Base-by-base conservation (phyloP, 139 green algal genomes). In the Tetradesmus obliquus region DNA sequence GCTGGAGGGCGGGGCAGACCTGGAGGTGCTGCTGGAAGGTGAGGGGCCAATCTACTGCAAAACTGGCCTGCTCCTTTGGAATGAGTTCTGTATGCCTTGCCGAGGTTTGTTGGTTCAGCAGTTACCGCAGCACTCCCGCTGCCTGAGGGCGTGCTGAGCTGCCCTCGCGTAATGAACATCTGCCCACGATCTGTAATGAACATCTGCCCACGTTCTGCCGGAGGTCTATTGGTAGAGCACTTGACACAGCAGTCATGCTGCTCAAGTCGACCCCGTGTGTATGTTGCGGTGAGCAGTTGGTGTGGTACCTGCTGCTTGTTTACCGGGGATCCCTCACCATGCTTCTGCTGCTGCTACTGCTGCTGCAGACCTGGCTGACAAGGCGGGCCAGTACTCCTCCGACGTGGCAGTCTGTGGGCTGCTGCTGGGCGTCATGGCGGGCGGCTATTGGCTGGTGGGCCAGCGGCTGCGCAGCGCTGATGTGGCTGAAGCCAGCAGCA, bases 1-100 rank as follows among this genome's bases (percentile, higher is more conserved):
- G 92, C 94, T 99, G 92, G 84, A 94, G 0, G 92, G 86, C 53
- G 95, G 96, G 6, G 92, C 82, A 22, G 89, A 95, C 88, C 79
- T 97, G 20, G 95, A 93, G 19, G 91, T 92, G n/a, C 87, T 97
- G 55, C 74, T 96, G 22, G 86, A 88, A 71, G 88, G 88, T 91
- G 74, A 60, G 87, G 12, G 12, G 72, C 2, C 5, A 1, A 76
- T 20, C 20, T 20, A 22, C 20, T 20, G 72, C 12, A 22, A 7
- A 53, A 22, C 12, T 82, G 72, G 20, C 15, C 6, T n/a, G 12
- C 45, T 20, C 45, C 45, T 20, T 20, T 19, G 12, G 72, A 22
- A 53, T 20, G 12, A 19, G 6, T 9, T 20, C 20, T 7, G 72
- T 7, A 32, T 82, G 12, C 32, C 32, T 45, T 45, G 32, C 32